Conservation (phyloP, 805 yeast genomes). For the Teunomyces panamensis region DNA sequence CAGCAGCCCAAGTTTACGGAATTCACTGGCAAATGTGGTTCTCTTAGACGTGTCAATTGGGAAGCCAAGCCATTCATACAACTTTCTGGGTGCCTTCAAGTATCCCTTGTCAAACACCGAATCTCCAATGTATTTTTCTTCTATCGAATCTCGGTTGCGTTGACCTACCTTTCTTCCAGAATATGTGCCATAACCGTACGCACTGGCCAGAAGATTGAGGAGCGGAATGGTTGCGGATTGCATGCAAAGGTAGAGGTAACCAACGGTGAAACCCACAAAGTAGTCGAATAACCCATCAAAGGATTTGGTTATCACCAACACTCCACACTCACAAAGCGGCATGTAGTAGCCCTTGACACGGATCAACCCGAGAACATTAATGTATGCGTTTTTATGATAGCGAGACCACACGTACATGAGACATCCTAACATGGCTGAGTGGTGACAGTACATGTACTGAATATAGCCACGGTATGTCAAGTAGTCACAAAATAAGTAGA, state of each 20-base stretch:
- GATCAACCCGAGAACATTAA: constrained; percentile 51
- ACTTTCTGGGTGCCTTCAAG: constrained; percentile 51
- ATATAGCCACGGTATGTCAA: constrained; percentile 25
- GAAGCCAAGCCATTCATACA: constrained; percentile 29
- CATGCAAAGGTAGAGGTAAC: constrained; percentile 59
- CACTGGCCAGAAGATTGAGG: constrained; percentile 35
- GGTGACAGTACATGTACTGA: constrained; percentile 19
- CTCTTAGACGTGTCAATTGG: constrained; percentile 17
- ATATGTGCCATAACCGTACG: constrained; percentile 15
- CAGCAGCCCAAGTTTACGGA: not conserved
- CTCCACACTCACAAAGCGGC: constrained; percentile 39
- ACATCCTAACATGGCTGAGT: constrained; percentile 48
- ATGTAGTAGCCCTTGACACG: constrained; percentile 56
- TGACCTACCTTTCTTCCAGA: constrained; percentile 33
- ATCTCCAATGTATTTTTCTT: constrained; percentile 29
- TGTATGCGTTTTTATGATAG: constrained; percentile 48
- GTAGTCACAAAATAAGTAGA: constrained; percentile 5
- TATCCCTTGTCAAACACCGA: constrained; percentile 51
- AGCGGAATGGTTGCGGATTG: constrained; percentile 53
- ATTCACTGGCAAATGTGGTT: constrained; percentile 5
- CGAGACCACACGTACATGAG: constrained; percentile 64
- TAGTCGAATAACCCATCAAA: constrained; percentile 38
- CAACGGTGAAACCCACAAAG: constrained; percentile 51
- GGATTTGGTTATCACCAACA: constrained; percentile 42
- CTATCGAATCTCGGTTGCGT: constrained; percentile 1